phyloP scores from a whole-genome alignment of 2,329 filamentous ascomycete species.

The Dactylellina cionopaga region DNA sequence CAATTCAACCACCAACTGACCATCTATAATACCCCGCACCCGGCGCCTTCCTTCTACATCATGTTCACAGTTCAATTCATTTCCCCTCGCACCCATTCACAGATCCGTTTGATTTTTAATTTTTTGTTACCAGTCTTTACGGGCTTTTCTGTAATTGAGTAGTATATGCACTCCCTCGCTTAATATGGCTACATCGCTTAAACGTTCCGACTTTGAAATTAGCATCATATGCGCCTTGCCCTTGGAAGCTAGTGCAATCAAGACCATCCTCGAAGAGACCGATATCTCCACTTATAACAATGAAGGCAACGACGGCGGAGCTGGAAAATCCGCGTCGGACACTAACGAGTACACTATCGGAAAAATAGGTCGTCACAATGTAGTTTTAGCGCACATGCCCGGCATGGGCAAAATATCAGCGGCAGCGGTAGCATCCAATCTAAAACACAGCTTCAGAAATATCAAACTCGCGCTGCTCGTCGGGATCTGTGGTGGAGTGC shows the following conservation, averaged over 20 bases:
- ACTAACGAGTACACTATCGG: slow-evolving; percentile 55
- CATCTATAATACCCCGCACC: too few species aligned
- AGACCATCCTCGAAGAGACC: not conserved
- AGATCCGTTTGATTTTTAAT: too few species aligned
- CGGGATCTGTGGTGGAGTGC: slow-evolving; percentile 55
- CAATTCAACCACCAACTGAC: too few species aligned
- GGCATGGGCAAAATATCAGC: slow-evolving; percentile 44
- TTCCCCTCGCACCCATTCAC: too few species aligned
- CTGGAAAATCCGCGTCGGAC: slow-evolving; percentile 49
- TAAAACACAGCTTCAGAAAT: slow-evolving; percentile 51
- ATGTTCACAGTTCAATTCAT: too few species aligned
- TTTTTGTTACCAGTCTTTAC: too few species aligned
- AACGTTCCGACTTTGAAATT: slow-evolving; percentile 18
- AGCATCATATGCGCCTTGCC: slow-evolving; percentile 20
- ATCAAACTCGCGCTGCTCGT: slow-evolving; percentile 54
- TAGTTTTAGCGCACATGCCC: slow-evolving; percentile 52
- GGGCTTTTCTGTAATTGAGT: too few species aligned
- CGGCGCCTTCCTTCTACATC: too few species aligned
- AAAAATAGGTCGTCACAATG: slow-evolving; percentile 45
- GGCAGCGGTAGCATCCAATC: slow-evolving; percentile 33
- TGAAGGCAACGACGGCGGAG: too few species aligned
- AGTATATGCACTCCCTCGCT: too few species aligned
- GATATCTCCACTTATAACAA: not conserved
- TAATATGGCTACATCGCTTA: too few species aligned
- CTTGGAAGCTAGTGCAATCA: not conserved